A percentile compares a stretch with the other conserved stretches of the same genome.
These are phyloP conservation scores for Adiantum capillusveneris DNA, from an alignment of 75 land plant genomes.

Conservation along the genomic window DNA sequence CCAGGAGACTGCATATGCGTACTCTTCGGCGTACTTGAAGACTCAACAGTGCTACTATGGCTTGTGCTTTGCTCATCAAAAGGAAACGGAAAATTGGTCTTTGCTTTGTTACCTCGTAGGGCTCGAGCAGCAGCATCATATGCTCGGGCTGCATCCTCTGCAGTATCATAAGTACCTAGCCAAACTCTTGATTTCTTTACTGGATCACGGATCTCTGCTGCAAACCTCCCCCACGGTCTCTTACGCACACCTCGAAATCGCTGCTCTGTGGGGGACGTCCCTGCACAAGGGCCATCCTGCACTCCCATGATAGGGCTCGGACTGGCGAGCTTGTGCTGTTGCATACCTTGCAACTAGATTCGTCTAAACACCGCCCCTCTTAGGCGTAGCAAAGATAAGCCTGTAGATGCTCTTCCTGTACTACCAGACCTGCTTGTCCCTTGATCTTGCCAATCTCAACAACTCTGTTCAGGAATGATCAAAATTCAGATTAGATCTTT, in stretches of 20 bases:
- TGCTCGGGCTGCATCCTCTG: slow-evolving; percentile 3
- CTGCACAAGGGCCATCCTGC: background rate
- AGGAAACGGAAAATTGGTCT: background rate
- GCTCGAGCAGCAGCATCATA: background rate
- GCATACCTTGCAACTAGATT: background rate
- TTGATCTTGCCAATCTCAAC: too few relatives aligned
- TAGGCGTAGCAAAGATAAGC: too few relatives aligned
- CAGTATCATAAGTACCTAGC: background rate
- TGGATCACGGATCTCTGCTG: background rate
- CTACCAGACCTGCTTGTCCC: too few relatives aligned
- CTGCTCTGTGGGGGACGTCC: slow-evolving; percentile 2
- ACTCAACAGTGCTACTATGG: slow-evolving; percentile 3
- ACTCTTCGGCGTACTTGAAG: background rate
- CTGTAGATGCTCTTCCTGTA: too few relatives aligned
- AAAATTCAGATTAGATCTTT: too few relatives aligned
- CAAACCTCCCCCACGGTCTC: slow-evolving; percentile 2
- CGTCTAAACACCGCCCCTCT: too few relatives aligned
- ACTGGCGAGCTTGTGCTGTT: background rate
- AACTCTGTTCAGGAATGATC: too few relatives aligned
- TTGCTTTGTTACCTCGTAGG: background rate
- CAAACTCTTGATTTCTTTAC: slow-evolving; percentile 4
- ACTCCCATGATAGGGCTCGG: background rate
- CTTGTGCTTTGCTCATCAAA: slow-evolving; percentile 5
- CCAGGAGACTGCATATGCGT: background rate
- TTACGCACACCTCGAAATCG: background rate